phyloP scores from a whole-genome alignment of 225 moss, liverwort and hornwort genomes.

The Rhytidiadelphus loreus region DNA sequence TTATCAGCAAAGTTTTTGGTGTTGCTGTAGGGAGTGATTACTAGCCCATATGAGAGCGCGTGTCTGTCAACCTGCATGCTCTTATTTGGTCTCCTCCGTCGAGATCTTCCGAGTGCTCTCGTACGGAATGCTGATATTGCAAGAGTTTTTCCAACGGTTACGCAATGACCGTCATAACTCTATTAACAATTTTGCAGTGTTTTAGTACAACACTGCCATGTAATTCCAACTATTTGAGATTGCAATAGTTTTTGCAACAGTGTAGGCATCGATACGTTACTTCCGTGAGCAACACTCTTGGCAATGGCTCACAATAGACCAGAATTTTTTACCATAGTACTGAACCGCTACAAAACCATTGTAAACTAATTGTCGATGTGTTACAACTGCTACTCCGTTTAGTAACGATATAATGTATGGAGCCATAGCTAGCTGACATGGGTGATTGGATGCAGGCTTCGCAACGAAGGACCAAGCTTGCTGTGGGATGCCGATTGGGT shows the following conservation, averaged over 20 bases:
- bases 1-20: neutral
- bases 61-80: neutral
- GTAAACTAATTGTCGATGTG: neutral
- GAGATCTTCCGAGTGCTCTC: neutral
- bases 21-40: neutral
- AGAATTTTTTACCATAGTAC: too few relatives aligned
- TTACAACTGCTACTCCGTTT: neutral
- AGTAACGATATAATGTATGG: neutral
- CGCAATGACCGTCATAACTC: neutral
- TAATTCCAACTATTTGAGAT: neutral
- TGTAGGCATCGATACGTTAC: neutral
- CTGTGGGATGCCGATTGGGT: constrained; percentile 38
- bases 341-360: neutral
- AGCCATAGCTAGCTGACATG: neutral
- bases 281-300: neutral
- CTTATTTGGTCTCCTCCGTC: neutral
- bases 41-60: neutral
- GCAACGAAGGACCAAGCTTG: constrained; percentile 25
- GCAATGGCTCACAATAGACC: neutral
- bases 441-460: constrained; percentile 6
- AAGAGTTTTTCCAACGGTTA: neutral
- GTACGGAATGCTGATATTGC: neutral
- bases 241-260: neutral
- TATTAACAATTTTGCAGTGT: neutral
- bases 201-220: neutral